These are phyloP conservation scores for Neospora caninum DNA, from an alignment of 169 alveolate genomes.

Conservation along the genomic window DNA sequence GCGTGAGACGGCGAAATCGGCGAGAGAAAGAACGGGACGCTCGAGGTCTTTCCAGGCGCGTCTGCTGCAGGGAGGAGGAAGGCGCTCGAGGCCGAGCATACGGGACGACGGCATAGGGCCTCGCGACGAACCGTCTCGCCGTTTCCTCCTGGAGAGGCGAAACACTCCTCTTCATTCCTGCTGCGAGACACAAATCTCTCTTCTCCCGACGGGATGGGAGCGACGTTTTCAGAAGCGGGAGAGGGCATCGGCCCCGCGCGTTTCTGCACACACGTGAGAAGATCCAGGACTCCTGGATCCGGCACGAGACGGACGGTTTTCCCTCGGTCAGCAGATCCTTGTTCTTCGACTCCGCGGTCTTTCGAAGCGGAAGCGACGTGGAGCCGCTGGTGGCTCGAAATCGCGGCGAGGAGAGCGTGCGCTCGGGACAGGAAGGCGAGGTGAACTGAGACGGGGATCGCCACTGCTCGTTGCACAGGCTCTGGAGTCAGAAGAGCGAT, in stretches of 20 bases:
- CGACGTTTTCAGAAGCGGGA: too few species aligned
- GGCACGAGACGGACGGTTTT: too few species aligned
- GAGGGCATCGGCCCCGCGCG: too few species aligned
- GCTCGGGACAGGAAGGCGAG: background rate
- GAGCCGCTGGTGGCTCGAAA: too few species aligned
- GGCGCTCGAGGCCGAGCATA: background rate
- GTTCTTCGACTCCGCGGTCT: background rate
- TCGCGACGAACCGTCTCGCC: background rate
- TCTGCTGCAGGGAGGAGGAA: too few species aligned
- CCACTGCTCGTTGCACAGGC: background rate
- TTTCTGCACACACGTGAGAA: too few species aligned
- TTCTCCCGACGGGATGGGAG: too few species aligned
- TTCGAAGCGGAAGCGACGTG: too few species aligned
- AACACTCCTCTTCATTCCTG: background rate
- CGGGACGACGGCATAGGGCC: background rate
- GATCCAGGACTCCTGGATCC: too few species aligned
- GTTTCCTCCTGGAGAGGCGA: background rate
- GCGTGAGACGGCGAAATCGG: background rate
- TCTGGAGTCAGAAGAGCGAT: background rate
- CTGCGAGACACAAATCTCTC: too few species aligned
- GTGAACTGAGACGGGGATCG: background rate
- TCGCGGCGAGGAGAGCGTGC: background rate
- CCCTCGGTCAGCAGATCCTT: too few species aligned
- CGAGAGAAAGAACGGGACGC: background rate
- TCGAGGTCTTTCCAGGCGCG: background rate